phyloP scores from a whole-genome alignment of 1,284 basidiomycete species.

The Cutaneotrichosporon mucoides region DNA sequence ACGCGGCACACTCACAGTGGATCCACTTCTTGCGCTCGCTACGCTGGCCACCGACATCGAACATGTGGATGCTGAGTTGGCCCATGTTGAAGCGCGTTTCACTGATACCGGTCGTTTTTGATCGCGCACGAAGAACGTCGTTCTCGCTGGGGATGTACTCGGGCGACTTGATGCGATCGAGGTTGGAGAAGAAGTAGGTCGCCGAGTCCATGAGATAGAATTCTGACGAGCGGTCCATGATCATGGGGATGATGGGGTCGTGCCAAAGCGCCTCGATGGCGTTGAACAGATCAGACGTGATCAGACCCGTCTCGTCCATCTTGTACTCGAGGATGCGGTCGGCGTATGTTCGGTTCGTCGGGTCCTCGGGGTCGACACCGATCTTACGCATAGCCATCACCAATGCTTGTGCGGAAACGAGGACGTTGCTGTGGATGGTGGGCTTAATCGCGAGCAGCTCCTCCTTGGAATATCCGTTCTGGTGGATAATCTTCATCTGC shows the following conservation, averaged over 20 bases:
- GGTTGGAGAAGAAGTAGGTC: slow-evolving; percentile 84
- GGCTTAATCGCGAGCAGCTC: slow-evolving; percentile 76
- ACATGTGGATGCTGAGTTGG: slow-evolving; percentile 63
- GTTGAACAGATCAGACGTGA: slow-evolving; percentile 59
- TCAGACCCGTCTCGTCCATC: slow-evolving; percentile 49
- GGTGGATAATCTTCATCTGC: slow-evolving; percentile 99
- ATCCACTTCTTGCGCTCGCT: slow-evolving; percentile 96
- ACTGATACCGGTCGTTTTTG: slow-evolving; percentile 88
- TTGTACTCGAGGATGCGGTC: slow-evolving; percentile 53
- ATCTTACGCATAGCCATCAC: slow-evolving; percentile 84
- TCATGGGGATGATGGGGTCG: slow-evolving; percentile 78
- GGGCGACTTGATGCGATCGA: slow-evolving; percentile 70
- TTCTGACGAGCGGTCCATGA: slow-evolving; percentile 81
- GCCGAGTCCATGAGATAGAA: slow-evolving; percentile 98
- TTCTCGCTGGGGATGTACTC: slow-evolving; percentile 82
- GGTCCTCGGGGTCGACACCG: slow-evolving; percentile 73
- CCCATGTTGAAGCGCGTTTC: slow-evolving; percentile 67
- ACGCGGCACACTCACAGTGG: slow-evolving; percentile 64
- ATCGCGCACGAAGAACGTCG: slow-evolving; percentile 82
- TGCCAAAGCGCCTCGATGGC: slow-evolving; percentile 83
- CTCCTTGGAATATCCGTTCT: slow-evolving; percentile 78
- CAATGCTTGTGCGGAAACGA: slow-evolving; percentile 86
- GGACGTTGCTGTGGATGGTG: slow-evolving; percentile 61
- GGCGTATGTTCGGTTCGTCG: slow-evolving; percentile 65
- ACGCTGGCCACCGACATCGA: slow-evolving; percentile 88